Percentiles rank a stretch among this genome's conserved stretches.
phyloP scores from a whole-genome alignment of 163 green algal genomes.

The Chlamydomonas reinhardtii region DNA sequence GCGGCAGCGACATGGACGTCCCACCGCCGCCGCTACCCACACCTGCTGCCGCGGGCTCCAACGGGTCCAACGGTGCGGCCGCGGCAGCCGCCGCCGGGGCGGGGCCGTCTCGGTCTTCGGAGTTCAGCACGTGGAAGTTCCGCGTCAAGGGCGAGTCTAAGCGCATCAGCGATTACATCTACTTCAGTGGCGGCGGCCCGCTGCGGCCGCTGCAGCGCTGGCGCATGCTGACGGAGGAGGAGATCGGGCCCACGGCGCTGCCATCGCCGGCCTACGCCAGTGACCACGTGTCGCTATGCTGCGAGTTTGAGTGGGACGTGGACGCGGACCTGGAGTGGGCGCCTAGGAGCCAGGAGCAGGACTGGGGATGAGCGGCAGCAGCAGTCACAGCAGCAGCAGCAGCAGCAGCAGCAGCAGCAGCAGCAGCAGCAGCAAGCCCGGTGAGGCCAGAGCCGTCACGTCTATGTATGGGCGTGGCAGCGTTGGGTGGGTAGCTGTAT shows the following conservation, averaged over 20 bases:
- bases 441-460: no score
- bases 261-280: slow-evolving; percentile 65
- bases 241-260: slow-evolving; percentile 70
- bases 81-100: not conserved
- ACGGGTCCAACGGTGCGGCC: not conserved
- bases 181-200: slow-evolving; percentile 54
- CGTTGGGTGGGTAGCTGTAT: no score
- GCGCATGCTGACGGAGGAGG: slow-evolving; percentile 64
- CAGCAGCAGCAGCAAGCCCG: no score
- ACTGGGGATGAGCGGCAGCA: slow-evolving; percentile 16
- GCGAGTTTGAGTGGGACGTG: slow-evolving; percentile 66
- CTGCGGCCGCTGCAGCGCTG: slow-evolving; percentile 64
- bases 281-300: slow-evolving; percentile 71
- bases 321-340: slow-evolving; percentile 38
- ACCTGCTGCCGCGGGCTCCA: not conserved
- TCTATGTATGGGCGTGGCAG: no score
- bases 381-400: no score
- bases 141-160: slow-evolving; percentile 64
- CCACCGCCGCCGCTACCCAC: not conserved
- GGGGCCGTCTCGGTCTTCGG: not conserved
- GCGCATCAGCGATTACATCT: slow-evolving; percentile 84
- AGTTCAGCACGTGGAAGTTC: slow-evolving; percentile 87
- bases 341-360: not conserved
- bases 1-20: slow-evolving; percentile 1
- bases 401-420: no score